Evolutionary conservation across 441 rosid genomes (phyloP).

Genomic region (Pelargonium cotyledonis): DNA sequence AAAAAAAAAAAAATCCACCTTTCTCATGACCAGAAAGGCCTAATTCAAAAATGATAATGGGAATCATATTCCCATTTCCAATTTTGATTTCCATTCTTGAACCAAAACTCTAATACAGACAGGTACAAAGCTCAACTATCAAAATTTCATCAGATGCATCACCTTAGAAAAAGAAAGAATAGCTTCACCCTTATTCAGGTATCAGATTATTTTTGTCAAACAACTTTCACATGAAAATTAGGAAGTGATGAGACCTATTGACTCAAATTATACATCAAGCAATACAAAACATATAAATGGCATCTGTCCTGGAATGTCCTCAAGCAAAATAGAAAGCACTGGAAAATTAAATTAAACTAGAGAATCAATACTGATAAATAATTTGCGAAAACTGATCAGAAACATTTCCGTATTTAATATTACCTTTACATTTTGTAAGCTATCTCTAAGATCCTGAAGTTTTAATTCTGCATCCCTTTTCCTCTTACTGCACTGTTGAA

Average conservation of each 20-base stretch:
- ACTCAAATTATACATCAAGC: not conserved
- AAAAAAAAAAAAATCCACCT: no score
- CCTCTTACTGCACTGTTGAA: conserved; percentile 44
- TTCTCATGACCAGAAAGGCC: no score
- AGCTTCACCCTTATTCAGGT: not conserved
- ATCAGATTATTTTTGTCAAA: conserved; percentile 2
- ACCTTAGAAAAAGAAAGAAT: not conserved
- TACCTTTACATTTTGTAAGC: conserved; percentile 51
- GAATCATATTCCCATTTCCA: no score
- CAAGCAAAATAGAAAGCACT: conserved; percentile 10
- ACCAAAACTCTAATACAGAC: no score
- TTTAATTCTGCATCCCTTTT: conserved; percentile 51
- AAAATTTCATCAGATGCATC: not conserved
- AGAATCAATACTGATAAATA: not conserved
- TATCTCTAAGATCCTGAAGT: conserved; percentile 40
- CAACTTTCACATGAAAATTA: not conserved
- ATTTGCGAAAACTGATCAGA: not conserved
- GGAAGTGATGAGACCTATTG: not conserved
- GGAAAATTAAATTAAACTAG: not conserved
- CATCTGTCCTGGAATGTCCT: not conserved
- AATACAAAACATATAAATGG: not conserved
- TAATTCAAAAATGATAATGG: no score
- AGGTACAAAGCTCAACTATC: not conserved
- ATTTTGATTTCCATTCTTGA: no score
- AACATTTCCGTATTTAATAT: conserved; percentile 10